Conservation (phyloP, 2,329 filamentous ascomycete genomes). For the Ceratocystis variospora region DNA sequence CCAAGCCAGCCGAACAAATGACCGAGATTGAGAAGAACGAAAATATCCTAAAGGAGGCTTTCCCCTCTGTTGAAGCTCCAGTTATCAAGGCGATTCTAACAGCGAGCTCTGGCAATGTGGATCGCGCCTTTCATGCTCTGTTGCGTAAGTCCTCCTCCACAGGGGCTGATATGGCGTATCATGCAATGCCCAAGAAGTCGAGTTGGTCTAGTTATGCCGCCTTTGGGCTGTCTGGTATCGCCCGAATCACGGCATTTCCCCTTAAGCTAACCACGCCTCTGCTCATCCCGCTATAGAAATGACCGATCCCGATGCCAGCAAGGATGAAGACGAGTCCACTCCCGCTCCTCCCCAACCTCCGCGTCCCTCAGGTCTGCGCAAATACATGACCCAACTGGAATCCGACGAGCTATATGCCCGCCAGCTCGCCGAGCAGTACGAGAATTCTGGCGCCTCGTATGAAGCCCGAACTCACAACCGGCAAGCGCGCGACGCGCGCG, state of each 20-base stretch:
- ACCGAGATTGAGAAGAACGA: conserved; percentile 75
- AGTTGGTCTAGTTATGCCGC: too few relatives aligned
- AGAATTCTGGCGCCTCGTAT: conserved; percentile 43
- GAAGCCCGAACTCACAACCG: conserved; percentile 35
- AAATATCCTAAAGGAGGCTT: conserved; percentile 81
- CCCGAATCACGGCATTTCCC: not conserved
- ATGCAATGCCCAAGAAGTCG: not conserved
- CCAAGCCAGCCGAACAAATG: conserved; percentile 74
- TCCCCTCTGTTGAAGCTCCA: conserved; percentile 64
- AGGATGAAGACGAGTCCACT: conserved; percentile 38
- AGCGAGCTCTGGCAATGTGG: conserved; percentile 75
- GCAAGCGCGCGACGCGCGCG: conserved; percentile 21
- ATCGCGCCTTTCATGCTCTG: conserved; percentile 90
- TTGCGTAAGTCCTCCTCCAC: conserved; percentile 45
- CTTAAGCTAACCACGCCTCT: not conserved
- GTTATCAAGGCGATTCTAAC: conserved; percentile 79
- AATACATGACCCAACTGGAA: conserved; percentile 66
- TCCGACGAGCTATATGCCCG: conserved; percentile 85
- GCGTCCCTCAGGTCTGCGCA: conserved; percentile 47
- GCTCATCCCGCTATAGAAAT: conserved; percentile 39
- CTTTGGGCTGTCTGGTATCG: too few relatives aligned
- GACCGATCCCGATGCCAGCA: conserved; percentile 60
- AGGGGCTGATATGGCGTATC: not conserved
- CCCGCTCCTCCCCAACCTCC: conserved; percentile 64
- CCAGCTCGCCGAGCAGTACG: conserved; percentile 83